Base-by-base conservation (phyloP, 2,329 filamentous ascomycete species). In the Pyrenochaeta sp. region DNA sequence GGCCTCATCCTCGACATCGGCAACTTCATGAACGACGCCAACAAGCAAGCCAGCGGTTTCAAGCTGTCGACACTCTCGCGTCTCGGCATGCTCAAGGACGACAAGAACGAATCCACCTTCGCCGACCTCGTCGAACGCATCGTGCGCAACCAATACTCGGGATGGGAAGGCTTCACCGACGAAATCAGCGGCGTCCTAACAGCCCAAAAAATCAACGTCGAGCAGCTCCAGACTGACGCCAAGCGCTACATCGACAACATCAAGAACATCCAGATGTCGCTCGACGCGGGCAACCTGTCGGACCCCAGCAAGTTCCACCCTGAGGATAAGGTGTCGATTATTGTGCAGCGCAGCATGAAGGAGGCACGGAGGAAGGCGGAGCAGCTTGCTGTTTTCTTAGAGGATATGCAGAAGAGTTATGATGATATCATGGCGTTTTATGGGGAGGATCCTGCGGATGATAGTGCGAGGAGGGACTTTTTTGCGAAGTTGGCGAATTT, bases 1-100 rank as follows among this genome's bases (percentile, higher is more conserved):
- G 92, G 93, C 46, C 81, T 97, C 51, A 99, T 99, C 72, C 78
- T 99, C 61, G 93, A 96, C 71, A 96, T 99, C 65, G 94, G 94
- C 72, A 99, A 99, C 73, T 99, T 96, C 80, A 99, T 99, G 94
- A 99, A 99, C 78, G 94, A 97, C 68, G 88, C 92, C 41, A 97
- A 96, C 76, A 99, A 99, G 77, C 94, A 97, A 74, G 94, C 94
- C 3, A 89, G 88, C 44, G 94, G 94, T 51, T 99, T 99, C 86
- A 99, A 99, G 77, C 84, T 99, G 10, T 94, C 91, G 66, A 96
- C 94, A 5, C 85, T 99, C 35, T 89, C 90, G 19, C 86, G 94
- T 41, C 78, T 99, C 41, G 92, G 88, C 49, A 97, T 99, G 92
- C 90, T 97, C 66, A 99, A 99, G 76, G 94, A 99, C 68, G 91